These are phyloP conservation scores for Lachancea nothofagi DNA, from an alignment of 805 yeast species.

Conservation along the genomic window DNA sequence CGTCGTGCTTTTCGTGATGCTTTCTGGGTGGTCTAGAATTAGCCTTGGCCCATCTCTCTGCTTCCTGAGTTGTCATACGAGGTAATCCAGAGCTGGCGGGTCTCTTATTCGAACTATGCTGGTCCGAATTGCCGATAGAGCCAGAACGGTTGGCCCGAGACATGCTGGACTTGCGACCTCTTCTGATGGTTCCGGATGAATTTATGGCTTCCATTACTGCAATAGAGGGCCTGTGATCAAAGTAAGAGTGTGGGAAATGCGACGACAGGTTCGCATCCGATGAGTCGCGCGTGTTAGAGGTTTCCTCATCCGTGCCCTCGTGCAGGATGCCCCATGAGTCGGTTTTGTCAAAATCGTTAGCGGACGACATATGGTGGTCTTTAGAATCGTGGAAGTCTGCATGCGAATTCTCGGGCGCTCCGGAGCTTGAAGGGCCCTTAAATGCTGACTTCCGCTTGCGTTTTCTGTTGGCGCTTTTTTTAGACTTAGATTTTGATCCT, in stretches of 20 bases:
- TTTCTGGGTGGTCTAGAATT: not conserved
- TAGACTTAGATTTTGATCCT: conserved; percentile 3
- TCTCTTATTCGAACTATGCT: not conserved
- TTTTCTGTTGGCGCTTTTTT: conserved; percentile 4
- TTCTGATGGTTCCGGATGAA: conserved; percentile 4
- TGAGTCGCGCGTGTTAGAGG: conserved; percentile 4
- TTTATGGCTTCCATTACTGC: conserved; percentile 12
- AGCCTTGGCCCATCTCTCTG: conserved; percentile 9
- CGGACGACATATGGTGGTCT: not conserved
- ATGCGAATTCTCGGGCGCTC: not conserved
- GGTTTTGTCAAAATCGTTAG: conserved; percentile 29
- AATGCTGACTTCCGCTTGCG: conserved; percentile 13
- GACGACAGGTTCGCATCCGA: conserved; percentile 6
- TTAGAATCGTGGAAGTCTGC: not conserved
- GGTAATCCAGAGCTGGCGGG: not conserved
- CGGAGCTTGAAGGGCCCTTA: conserved; percentile 2
- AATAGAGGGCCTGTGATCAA: conserved; percentile 14
- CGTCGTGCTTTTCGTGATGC: too few relatives aligned
- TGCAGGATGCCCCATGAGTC: conserved; percentile 33
- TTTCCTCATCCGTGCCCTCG: conserved; percentile 16
- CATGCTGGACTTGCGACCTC: conserved; percentile 5
- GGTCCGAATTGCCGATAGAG: not conserved
- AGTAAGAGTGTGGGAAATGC: conserved; percentile 10
- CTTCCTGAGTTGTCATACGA: conserved; percentile 7
- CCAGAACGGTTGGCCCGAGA: conserved; percentile 1